Percentiles rank a stretch among this genome's conserved stretches.
Conservation (phyloP, 148 eudicot species). For the Hydrangea macrophylla region DNA sequence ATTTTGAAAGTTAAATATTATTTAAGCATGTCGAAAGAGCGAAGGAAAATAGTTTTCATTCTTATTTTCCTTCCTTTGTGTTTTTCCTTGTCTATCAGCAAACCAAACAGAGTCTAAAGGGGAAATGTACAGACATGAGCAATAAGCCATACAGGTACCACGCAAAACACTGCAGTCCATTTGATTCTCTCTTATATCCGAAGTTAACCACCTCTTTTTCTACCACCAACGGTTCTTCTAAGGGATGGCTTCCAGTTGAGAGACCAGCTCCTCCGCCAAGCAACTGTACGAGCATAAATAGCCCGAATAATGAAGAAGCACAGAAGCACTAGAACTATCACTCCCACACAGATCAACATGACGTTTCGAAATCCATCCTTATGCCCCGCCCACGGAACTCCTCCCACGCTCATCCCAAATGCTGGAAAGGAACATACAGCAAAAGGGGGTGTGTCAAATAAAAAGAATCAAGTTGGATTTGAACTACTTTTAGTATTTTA, state of each 20-base stretch:
- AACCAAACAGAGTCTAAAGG: too few relatives aligned
- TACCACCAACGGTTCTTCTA: conserved; percentile 36
- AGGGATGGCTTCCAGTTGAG: conserved; percentile 51
- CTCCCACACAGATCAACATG: conserved; percentile 50
- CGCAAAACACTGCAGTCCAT: too few relatives aligned
- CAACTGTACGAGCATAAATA: conserved; percentile 47
- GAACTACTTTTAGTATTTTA: neutral
- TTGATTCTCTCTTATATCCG: conserved; percentile 49
- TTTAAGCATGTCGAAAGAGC: too few relatives aligned
- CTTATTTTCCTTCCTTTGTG: too few relatives aligned
- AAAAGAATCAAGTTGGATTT: neutral
- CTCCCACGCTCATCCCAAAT: conserved; percentile 98
- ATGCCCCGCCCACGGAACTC: conserved; percentile 92
- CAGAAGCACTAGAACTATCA: conserved; percentile 57
- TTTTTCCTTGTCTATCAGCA: too few relatives aligned
- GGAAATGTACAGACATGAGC: too few relatives aligned
- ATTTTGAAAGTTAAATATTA: too few relatives aligned
- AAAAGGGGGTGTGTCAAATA: neutral
- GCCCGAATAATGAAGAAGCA: conserved; percentile 68
- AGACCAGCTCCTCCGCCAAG: conserved; percentile 75
- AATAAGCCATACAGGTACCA: too few relatives aligned
- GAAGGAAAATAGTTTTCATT: too few relatives aligned
- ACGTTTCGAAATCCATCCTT: conserved; percentile 79
- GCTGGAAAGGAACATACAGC: conserved; percentile 38
- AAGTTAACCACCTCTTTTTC: conserved; percentile 65